Base-by-base conservation (phyloP, 306 rosid genomes). In the Coriaria nepalensis region DNA sequence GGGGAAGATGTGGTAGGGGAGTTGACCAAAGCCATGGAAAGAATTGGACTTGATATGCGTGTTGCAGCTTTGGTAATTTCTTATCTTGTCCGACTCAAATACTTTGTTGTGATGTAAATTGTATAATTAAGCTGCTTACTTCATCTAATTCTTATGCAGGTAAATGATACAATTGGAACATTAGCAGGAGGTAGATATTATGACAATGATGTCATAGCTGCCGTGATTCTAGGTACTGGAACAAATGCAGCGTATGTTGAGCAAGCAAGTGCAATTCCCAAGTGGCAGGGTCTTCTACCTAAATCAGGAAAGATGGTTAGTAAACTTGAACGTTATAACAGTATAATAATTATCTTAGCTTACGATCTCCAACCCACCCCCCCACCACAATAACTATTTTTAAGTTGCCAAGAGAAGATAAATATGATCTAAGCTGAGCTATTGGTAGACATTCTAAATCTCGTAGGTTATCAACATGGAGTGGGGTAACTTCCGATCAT, bases 231-330 rank as follows among this genome's bases (percentile, higher is more conserved):
- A 58, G 98, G 98, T 38, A 92, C 98, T 2, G 98, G 98, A 62
- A 85, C 98, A 65, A 92, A 92, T 78, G 96, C 96, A 29, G 98
- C 98, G 10, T 92, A 92, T 50, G 81, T 86, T 39, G 98, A 92
- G 66, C 73, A 65, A 52, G 94, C 83, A 37, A 73, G 77, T 5
- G 86, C 94, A 33, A 92, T 92, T 58, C 94, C 98, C 33, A 92
- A 92, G 71, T 82, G 93, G 96, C 86, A 79, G 10, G 98, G 88
- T 40, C 78, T 62, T 64, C 70, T 66, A 35, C 86, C 98, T 15
- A 82, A 77, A 57, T 92, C 98, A 13, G 96, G 96, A 68, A 79
- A 85, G 49, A 86, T 92, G 98, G 98, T 92, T 66, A 55, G 74
- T 41, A 47, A 20, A 20, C 29, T 1, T 20, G 37, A 13, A 44